Base-by-base conservation (phyloP, 331 rosid species). In the Cydonia oblonga region DNA sequence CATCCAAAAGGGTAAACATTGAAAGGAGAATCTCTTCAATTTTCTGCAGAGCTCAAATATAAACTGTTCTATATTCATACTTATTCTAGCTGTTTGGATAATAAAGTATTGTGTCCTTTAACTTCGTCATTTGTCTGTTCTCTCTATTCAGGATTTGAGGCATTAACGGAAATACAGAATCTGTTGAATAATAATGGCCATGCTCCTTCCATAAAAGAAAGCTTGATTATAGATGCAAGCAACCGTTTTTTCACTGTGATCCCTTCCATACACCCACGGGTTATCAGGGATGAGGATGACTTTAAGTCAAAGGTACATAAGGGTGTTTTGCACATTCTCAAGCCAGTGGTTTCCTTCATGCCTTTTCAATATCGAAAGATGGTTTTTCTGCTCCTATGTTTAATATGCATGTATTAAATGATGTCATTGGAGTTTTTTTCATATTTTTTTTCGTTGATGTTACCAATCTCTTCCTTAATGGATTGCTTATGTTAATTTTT, bases 181-280 rank as follows among this genome's bases (percentile, higher is more conserved):
- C 84, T 93, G 67, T 87, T 93, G 29, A 83, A 57, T 40, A 72
- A 63, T 65, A 75, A 64, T 53, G 72, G 62, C 68, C 61, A 70
- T 4, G 79, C 88, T 73, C 83, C 86, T 67, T 85, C 97, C 49
- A 63, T 84, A 71, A 81, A 79, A 81, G 92, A 93, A 76, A 89
- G 96, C 88, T 84, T 93, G 86, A 90, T 93, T 66, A 65, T 93
- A 69, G 96, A 91, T 88, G 97, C 98, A 63, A 93, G 98, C 96
- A 93, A 93, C 81, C 91, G 87, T 12, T 91, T 93, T 87, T 93
- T 93, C 90, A 93, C 97, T 12, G 60, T 91, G 81, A 93, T 93
- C 81, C 98, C 98, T 64, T 93, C 97, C 18, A 80, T 91, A 73
- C 98, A 93, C 82, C 98, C 98, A 3, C 96, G 84, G 68, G 70